These are phyloP conservation scores for Limnomonas spitsbergensis DNA, from an alignment of 139 green algal species.

Conservation along the genomic window DNA sequence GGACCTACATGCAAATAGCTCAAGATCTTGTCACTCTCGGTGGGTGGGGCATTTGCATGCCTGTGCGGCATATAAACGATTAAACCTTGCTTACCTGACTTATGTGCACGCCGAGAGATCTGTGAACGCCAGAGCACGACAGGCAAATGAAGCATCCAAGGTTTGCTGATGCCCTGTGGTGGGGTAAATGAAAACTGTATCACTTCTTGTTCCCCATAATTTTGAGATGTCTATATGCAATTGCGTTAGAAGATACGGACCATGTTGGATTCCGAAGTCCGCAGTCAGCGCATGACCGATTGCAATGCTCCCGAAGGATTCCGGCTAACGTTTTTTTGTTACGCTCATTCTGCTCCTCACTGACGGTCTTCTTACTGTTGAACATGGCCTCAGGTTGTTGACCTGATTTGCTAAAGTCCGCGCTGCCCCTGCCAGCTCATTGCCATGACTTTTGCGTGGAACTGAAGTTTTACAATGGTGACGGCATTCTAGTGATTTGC, in stretches of 20 bases:
- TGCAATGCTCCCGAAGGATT: conserved; percentile 74
- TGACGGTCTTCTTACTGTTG: conserved; percentile 71
- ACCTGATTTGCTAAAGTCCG: too few species aligned
- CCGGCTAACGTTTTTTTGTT: conserved; percentile 67
- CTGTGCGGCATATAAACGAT: too few species aligned
- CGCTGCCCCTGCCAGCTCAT: too few species aligned
- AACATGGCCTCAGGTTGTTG: too few species aligned
- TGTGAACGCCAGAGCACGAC: conserved; percentile 84
- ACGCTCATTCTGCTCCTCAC: conserved; percentile 69
- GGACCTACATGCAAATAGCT: too few species aligned
- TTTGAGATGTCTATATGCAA: neutral
- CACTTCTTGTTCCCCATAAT: too few species aligned
- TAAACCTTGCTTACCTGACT: conserved; percentile 62
- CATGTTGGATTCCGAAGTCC: conserved; percentile 71
- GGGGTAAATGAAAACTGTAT: neutral
- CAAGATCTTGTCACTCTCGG: too few species aligned
- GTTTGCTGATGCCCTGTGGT: conserved; percentile 54
- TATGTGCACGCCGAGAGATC: conserved; percentile 84
- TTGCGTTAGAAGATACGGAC: neutral
- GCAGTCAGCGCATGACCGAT: conserved; percentile 81
- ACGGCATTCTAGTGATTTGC: too few species aligned
- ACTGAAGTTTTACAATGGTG: too few species aligned
- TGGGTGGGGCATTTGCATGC: too few species aligned
- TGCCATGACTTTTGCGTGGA: too few species aligned
- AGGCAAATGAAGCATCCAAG: conserved; percentile 89